phyloP scores from a whole-genome alignment of 352 stramenopile genomes.

The Phytopythium oedochilum region DNA sequence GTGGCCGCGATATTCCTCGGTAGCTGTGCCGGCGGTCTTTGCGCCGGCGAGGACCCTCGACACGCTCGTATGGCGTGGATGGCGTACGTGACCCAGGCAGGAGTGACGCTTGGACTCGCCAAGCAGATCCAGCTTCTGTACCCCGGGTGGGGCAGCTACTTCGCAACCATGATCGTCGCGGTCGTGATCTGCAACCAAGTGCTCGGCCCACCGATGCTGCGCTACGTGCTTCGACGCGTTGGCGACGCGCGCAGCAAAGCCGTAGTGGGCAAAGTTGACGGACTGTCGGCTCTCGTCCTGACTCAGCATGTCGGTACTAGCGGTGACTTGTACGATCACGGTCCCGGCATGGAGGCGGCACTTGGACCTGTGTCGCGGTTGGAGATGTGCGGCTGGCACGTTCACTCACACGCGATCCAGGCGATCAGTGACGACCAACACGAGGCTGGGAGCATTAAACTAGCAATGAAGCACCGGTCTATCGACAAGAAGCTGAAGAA shows the following conservation, averaged over 20 bases:
- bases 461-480: constrained; percentile 3
- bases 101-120: constrained; percentile 58
- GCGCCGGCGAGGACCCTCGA: constrained; percentile 33
- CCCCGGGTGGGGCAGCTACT: constrained; percentile 63
- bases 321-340: constrained; percentile 6
- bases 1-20: constrained; percentile 57
- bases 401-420: constrained; percentile 37
- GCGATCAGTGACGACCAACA: constrained; percentile 11
- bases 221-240: constrained; percentile 46
- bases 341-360: background rate
- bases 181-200: constrained; percentile 73
- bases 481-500: background rate
- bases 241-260: constrained; percentile 49
- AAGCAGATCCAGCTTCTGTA: constrained; percentile 74
- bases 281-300: constrained; percentile 35
- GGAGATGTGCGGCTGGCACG: constrained; percentile 60
- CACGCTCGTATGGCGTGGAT: constrained; percentile 61
- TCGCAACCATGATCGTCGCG: constrained; percentile 69
- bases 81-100: constrained; percentile 70
- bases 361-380: constrained; percentile 33
- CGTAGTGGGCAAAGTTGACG: constrained; percentile 53
- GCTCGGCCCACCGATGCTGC: constrained; percentile 48
- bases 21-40: constrained; percentile 42
- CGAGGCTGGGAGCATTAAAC: constrained; percentile 10
- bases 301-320: constrained; percentile 15